Conservation (phyloP, 1,139 yeast genomes). For the Yamadazyma taylorii region DNA sequence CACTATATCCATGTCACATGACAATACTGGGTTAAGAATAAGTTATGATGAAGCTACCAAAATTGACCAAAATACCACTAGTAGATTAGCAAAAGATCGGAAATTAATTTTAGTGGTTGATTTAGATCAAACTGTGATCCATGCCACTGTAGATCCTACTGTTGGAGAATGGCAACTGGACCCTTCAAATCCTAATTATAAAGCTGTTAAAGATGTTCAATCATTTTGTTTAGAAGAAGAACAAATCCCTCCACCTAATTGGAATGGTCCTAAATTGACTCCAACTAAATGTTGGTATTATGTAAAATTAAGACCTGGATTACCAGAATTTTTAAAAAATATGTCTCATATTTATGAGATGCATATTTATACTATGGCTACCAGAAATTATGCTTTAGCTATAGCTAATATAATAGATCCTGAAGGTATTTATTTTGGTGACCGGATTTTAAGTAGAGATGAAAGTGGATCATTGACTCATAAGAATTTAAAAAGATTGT, state of each 20-base stretch:
- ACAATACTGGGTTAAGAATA: slow-evolving; percentile 80
- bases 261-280: slow-evolving; percentile 58
- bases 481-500: slow-evolving; percentile 81
- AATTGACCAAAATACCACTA: slow-evolving; percentile 69
- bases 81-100: slow-evolving; percentile 57
- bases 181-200: slow-evolving; percentile 79
- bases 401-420: slow-evolving; percentile 94
- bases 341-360: slow-evolving; percentile 73
- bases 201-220: slow-evolving; percentile 78
- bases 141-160: slow-evolving; percentile 96
- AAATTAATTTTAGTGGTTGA: slow-evolving; percentile 91
- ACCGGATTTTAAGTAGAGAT: slow-evolving; percentile 87
- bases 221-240: slow-evolving; percentile 80
- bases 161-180: slow-evolving; percentile 96
- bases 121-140: slow-evolving; percentile 95
- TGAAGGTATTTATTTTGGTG: slow-evolving; percentile 80
- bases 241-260: slow-evolving; percentile 56
- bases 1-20: slow-evolving; percentile 87
- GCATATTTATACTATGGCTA: slow-evolving; percentile 99
- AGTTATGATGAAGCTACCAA: slow-evolving; percentile 84
- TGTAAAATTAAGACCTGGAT: slow-evolving; percentile 89
- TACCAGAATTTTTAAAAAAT: slow-evolving; percentile 64
- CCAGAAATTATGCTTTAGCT: slow-evolving; percentile 87
- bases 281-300: slow-evolving; percentile 79
- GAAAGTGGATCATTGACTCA: slow-evolving; percentile 93